Base-by-base conservation (phyloP, 805 yeast genomes). In the Hanseniaspora thailandica region DNA sequence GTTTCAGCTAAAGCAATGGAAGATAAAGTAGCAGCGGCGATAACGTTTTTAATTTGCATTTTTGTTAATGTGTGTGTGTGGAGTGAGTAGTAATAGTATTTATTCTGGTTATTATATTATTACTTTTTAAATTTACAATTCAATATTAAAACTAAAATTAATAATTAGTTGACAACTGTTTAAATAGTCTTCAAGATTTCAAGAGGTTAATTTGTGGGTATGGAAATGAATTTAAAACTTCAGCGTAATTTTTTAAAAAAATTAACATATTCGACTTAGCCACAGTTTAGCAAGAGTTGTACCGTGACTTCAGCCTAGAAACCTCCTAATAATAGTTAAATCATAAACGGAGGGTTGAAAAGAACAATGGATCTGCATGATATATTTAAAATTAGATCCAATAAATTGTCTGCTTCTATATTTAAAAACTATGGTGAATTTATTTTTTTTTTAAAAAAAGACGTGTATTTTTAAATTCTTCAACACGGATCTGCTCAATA, bases 41-140 rank as follows among this genome's bases (percentile, higher is more conserved):
- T 66, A 47, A 48, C 33, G 55, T 68, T 58, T 55, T 64, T 61
- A 67, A 69, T 67, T 68, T 70, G 73, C 74, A 70, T 70, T 68
- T 31, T 46, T 47, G n/a, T 13, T 7, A 33, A 31, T 23, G 5
- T 25, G 17, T 49, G 30, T 22, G 20, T 31, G n/a, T 17, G 26
- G n/a, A 10, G 12, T 2, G 41, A 38, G 15, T 38, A 38, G 23
- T 22, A 33, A 2, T 33, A 17, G n/a, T 35, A 22, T n/a, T n/a
- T 10, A 8, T 22, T 38, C 41, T 38, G 31, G 35, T 44, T 44
- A 10, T 31, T 4, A 26, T 26, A 26, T 26, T 30, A 31, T 31
- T 12, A 12, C n/a, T n/a, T n/a, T n/a, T n/a, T n/a, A n/a, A n/a
- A n/a, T n/a, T n/a, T n/a, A n/a, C n/a, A n/a, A n/a, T n/a, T n/a